These are phyloP conservation scores for Rutstroemia sp. DNA, from an alignment of 2,329 filamentous ascomycete genomes.

Conservation along the genomic window DNA sequence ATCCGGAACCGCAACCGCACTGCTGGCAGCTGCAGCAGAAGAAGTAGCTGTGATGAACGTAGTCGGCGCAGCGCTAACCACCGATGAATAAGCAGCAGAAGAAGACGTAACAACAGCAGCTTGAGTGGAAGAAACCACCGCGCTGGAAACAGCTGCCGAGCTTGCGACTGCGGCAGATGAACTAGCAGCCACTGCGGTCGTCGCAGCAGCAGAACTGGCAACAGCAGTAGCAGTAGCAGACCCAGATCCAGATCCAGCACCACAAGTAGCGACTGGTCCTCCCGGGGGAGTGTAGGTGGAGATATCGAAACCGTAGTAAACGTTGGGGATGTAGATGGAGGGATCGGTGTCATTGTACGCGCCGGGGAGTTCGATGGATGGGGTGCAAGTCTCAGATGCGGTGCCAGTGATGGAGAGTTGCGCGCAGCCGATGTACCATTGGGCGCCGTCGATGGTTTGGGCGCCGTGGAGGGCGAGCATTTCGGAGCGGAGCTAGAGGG, in stretches of 20 bases:
- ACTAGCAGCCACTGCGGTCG: not conserved
- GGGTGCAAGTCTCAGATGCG: slow-evolving; percentile 11
- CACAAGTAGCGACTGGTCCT: slow-evolving; percentile 16
- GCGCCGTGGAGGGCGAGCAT: slow-evolving; percentile 23
- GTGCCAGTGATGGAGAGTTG: slow-evolving; percentile 21
- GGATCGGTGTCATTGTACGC: slow-evolving; percentile 18
- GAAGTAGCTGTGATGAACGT: not conserved
- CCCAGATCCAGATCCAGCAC: not conserved
- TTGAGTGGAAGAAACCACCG: not conserved
- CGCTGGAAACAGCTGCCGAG: not conserved
- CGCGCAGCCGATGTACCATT: slow-evolving; percentile 24
- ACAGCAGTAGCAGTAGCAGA: not conserved
- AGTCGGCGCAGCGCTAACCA: not conserved
- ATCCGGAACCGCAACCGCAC: not conserved
- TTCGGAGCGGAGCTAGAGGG: slow-evolving; percentile 18
- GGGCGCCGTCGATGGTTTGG: slow-evolving; percentile 17
- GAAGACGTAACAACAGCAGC: not conserved
- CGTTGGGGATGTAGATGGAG: slow-evolving; percentile 19
- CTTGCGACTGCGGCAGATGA: not conserved
- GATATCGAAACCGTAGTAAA: slow-evolving; percentile 20
- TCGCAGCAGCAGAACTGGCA: not conserved
- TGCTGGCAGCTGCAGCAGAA: not conserved
- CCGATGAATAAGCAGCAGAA: not conserved
- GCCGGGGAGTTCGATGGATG: slow-evolving; percentile 20
- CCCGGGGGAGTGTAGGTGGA: slow-evolving; percentile 19